phyloP scores from a whole-genome alignment of 768 basidiomycete genomes.

The Suillus brevipes region DNA sequence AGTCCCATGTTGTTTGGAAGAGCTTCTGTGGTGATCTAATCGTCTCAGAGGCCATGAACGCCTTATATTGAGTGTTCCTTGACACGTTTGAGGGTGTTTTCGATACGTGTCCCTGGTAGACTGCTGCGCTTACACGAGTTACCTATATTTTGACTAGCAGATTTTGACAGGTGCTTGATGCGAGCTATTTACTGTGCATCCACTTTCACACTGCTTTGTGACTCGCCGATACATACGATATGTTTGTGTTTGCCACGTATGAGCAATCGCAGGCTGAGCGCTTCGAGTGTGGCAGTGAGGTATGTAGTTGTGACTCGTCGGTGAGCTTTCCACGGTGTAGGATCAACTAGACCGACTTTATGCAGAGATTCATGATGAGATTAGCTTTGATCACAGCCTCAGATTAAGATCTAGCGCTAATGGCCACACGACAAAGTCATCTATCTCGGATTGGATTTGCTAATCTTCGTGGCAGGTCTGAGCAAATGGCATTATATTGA shows the following conservation, averaged over 20 bases:
- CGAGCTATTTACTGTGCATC: background rate
- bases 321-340: background rate
- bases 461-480: background rate
- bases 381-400: slow-evolving; percentile 3
- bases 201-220: background rate
- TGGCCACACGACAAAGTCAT: background rate
- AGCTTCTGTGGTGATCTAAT: background rate
- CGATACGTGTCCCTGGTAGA: background rate
- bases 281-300: background rate
- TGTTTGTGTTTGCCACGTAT: background rate
- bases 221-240: background rate
- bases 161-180: background rate
- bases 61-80: background rate
- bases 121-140: background rate
- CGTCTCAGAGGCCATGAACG: background rate
- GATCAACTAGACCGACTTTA: background rate
- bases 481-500: background rate
- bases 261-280: background rate
- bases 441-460: background rate
- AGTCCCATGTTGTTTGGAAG: background rate
- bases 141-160: background rate
- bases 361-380: background rate
- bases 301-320: background rate
- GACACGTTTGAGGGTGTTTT: background rate
- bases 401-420: slow-evolving; percentile 3